Evolutionary conservation across 225 moss, liverwort and hornwort genomes (phyloP).

Genomic region (Bryum argenteum): DNA sequence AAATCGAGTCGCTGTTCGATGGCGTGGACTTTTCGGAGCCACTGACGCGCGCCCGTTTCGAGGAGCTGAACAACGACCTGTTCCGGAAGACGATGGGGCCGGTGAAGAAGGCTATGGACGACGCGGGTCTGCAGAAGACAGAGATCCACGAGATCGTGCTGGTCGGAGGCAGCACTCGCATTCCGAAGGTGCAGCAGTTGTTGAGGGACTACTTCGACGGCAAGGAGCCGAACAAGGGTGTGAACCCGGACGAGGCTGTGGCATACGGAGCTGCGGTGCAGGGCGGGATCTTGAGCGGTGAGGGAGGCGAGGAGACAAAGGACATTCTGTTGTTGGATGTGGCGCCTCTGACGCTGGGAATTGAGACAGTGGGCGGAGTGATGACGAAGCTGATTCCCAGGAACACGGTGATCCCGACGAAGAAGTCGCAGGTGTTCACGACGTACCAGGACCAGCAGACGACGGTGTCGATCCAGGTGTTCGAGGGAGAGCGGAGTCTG

Average conservation of each 20-base stretch:
- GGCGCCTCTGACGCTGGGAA: conserved; percentile 58
- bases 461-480: conserved; percentile 64
- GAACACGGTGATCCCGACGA: conserved; percentile 60
- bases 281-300: conserved; percentile 62
- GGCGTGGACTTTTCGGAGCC: conserved; percentile 65
- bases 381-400: conserved; percentile 60
- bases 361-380: conserved; percentile 61
- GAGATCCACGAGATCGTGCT: conserved; percentile 62
- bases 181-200: conserved; percentile 67
- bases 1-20: conserved; percentile 57
- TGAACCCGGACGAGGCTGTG: conserved; percentile 64
- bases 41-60: conserved; percentile 53
- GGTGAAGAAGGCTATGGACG: conserved; percentile 66
- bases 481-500: conserved; percentile 61
- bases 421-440: conserved; percentile 69
- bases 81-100: conserved; percentile 70
- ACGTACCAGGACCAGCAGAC: conserved; percentile 69
- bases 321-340: conserved; percentile 53
- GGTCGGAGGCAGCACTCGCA: conserved; percentile 64
- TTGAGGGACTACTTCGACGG: conserved; percentile 60
- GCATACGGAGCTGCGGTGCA: conserved; percentile 63
- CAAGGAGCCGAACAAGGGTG: conserved; percentile 66
- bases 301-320: conserved; percentile 68
- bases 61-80: conserved; percentile 70
- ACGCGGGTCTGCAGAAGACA: conserved; percentile 54